Evolutionary conservation across 768 basidiomycete species (phyloP).

Genomic region (Xanthoconium stramineum): DNA sequence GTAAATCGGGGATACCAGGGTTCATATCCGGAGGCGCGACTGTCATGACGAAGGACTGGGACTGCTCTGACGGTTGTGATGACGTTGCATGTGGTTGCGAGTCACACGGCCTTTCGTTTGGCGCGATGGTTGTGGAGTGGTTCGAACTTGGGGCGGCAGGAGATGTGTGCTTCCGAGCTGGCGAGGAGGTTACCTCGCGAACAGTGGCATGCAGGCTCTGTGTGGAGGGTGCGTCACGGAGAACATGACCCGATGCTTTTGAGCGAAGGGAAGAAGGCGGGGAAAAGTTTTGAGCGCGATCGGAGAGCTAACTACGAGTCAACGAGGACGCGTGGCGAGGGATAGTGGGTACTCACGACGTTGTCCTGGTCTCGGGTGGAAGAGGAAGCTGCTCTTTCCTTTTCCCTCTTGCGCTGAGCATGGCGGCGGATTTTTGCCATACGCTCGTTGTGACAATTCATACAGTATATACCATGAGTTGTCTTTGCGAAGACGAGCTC

Average conservation of each 20-base stretch:
- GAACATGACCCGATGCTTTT: slow-evolving; percentile 19
- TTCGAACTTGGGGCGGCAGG: background rate
- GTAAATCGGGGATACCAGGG: background rate
- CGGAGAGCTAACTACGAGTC: slow-evolving; percentile 6
- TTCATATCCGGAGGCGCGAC: slow-evolving; percentile 37
- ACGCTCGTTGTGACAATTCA: slow-evolving; percentile 97
- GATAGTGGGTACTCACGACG: slow-evolving; percentile 35
- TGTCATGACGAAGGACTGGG: slow-evolving; percentile 41
- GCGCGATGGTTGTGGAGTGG: slow-evolving; percentile 16
- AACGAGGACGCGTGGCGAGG: background rate
- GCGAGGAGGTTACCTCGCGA: slow-evolving; percentile 2
- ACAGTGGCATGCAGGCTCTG: slow-evolving; percentile 17
- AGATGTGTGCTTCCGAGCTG: slow-evolving; percentile 9
- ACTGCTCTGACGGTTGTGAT: slow-evolving; percentile 24
- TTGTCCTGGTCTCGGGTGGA: slow-evolving; percentile 34
- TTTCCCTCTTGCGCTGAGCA: slow-evolving; percentile 81
- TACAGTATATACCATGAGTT: slow-evolving; percentile 96
- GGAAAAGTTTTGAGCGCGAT: slow-evolving; percentile 1
- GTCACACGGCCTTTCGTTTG: slow-evolving; percentile 13
- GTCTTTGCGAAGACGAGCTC: slow-evolving; percentile 99
- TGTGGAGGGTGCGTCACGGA: slow-evolving; percentile 27
- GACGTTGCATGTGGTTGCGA: slow-evolving; percentile 9
- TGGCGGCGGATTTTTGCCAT: slow-evolving; percentile 91
- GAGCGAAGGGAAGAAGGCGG: slow-evolving; percentile 19
- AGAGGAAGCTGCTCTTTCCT: slow-evolving; percentile 42